Conservation (phyloP, 2,329 filamentous ascomycete species). For the Diaporthe sp. region DNA sequence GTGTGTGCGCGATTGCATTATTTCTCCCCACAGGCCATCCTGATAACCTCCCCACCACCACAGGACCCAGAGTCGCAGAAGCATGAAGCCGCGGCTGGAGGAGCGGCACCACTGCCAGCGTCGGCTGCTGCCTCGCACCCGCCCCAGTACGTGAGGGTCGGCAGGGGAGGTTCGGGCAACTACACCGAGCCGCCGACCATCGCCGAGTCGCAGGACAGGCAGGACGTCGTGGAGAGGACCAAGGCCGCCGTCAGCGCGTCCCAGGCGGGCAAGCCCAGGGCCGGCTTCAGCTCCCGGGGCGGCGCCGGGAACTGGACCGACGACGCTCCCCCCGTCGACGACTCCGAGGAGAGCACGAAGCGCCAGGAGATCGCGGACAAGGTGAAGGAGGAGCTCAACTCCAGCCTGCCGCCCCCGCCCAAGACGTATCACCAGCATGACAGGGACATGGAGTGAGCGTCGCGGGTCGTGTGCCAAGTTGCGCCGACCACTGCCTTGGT, state of each 20-base stretch:
- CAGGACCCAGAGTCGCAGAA: conserved; percentile 58
- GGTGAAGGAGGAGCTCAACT: conserved; percentile 62
- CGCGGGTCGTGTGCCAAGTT: no score
- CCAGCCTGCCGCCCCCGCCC: conserved; percentile 61
- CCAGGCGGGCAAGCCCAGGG: conserved; percentile 43
- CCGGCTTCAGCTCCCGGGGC: conserved; percentile 61
- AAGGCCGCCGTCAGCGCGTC: conserved; percentile 53
- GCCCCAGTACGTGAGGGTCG: conserved; percentile 58
- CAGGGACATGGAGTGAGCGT: conserved; percentile 43
- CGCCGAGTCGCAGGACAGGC: conserved; percentile 51
- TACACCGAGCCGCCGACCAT: conserved; percentile 59
- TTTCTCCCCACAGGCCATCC: neutral
- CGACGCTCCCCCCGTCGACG: conserved; percentile 44
- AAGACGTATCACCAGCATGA: conserved; percentile 56
- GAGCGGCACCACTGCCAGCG: neutral
- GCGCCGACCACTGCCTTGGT: neutral
- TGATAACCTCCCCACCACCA: neutral
- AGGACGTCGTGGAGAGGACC: conserved; percentile 52
- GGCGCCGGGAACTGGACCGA: conserved; percentile 70
- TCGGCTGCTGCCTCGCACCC: conserved; percentile 29
- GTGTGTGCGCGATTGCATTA: neutral
- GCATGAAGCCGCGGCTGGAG: neutral
- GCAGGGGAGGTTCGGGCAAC: conserved; percentile 76
- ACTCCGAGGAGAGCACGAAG: conserved; percentile 50
- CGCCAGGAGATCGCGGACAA: conserved; percentile 58